A percentile compares a stretch with the other conserved stretches of the same genome.
Evolutionary conservation across 2,329 filamentous ascomycete species (phyloP).

Genomic region (Rutstroemia sp.): DNA sequence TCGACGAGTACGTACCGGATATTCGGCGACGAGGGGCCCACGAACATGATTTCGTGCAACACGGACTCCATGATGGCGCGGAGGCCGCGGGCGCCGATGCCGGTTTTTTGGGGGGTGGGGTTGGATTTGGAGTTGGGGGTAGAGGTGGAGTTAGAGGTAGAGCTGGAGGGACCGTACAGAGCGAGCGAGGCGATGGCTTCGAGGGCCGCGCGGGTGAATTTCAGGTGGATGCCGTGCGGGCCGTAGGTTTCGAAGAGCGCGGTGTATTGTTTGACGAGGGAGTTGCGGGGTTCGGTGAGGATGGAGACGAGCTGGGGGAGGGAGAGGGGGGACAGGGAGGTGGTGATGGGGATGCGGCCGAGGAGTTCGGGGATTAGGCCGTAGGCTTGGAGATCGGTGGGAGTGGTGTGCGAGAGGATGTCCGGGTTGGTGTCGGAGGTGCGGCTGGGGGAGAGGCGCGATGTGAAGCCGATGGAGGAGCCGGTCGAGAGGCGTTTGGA

Average conservation of each 20-base stretch:
- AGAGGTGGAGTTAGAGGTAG: slow-evolving; percentile 22
- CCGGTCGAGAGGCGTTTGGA: slow-evolving; percentile 79
- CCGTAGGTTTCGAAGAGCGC: slow-evolving; percentile 72
- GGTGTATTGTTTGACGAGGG: slow-evolving; percentile 79
- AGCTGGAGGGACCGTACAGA: slow-evolving; percentile 33
- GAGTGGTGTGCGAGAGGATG: slow-evolving; percentile 51
- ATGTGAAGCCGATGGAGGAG: slow-evolving; percentile 83
- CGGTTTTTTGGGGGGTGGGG: background rate
- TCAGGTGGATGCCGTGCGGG: slow-evolving; percentile 63
- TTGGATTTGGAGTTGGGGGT: background rate
- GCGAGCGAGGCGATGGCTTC: slow-evolving; percentile 62
- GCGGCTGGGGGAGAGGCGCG: slow-evolving; percentile 54
- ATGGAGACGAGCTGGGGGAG: slow-evolving; percentile 69
- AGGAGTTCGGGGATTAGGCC: slow-evolving; percentile 95
- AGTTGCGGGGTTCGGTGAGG: slow-evolving; percentile 86
- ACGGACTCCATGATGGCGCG: slow-evolving; percentile 77
- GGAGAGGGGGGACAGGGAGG: slow-evolving; percentile 71
- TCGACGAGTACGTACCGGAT: slow-evolving; percentile 70
- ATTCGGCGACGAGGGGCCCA: slow-evolving; percentile 49
- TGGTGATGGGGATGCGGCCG: slow-evolving; percentile 86
- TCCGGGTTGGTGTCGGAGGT: slow-evolving; percentile 23
- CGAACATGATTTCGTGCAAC: slow-evolving; percentile 73
- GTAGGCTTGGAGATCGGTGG: slow-evolving; percentile 72
- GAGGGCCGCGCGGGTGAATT: slow-evolving; percentile 77
- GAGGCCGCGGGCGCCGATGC: slow-evolving; percentile 61